Base-by-base conservation (phyloP, 2,329 filamentous ascomycete genomes). In the Massarina eburnea region DNA sequence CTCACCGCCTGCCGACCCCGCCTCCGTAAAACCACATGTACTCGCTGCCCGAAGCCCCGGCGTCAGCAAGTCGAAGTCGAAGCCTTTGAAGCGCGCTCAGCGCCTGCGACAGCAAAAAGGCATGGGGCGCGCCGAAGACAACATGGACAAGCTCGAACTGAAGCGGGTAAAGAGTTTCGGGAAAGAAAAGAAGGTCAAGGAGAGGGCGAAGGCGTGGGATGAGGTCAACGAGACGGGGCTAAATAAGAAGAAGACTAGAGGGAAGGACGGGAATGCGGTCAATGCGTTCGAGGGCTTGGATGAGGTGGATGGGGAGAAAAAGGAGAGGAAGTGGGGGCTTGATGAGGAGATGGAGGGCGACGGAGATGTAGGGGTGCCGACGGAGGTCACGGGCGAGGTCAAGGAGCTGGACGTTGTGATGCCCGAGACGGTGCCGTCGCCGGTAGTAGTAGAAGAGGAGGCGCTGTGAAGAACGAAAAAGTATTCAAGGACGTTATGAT, bases 31-130 rank as follows among this genome's bases (percentile, higher is more conserved):
- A 39, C 61, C 62, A 66, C 55, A 87, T n/a, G 78, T 89, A 15
- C 81, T 90, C 32, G 82, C 82, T 30, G 81, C 85, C 14, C 85
- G 88, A 55, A 81, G 84, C 62, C 79, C 83, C 15, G 88, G 89
- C 8, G 72, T 73, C 43, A 90, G 88, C 70, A 89, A 86, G 71
- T 62, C 74, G 49, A 87, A 83, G 66, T 72, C 73, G 49, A 81
- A 81, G 58, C 71, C 70, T 17, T 54, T 79, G 55, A 78, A 75
- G 20, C 76, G 77, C 40, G 72, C 76, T 7, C 81, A 84, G 62
- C 72, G 76, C 5, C 55, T 76, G 42, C 74, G 82, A 33, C 79
- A 61, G 5, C 48, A 59, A 37, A 63, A 64, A 32, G 76, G 55
- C 15, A 65, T 83, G 33, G 80, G 82, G 55, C 73, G 76, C 49